phyloP scores from a whole-genome alignment of 176 grass and related monocot species.

The Raddia guianensis region DNA sequence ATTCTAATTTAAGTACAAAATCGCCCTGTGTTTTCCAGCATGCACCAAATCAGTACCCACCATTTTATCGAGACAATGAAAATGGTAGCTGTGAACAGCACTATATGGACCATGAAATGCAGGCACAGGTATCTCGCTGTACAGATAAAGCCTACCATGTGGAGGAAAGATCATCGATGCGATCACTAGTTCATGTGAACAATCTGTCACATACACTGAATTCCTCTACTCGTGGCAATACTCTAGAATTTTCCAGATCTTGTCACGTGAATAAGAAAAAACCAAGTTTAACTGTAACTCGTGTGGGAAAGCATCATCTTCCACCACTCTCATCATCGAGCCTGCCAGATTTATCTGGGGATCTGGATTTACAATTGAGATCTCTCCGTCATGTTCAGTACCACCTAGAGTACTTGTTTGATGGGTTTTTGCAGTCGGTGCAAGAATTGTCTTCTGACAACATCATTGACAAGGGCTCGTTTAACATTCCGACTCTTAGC shows the following conservation, averaged over 20 bases:
- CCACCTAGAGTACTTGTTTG: constrained; percentile 59
- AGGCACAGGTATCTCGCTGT: constrained; percentile 5
- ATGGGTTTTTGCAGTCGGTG: constrained; percentile 48
- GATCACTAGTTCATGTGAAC: constrained; percentile 21
- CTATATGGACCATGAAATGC: constrained; percentile 17
- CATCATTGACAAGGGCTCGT: constrained; percentile 12
- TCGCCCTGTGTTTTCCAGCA: constrained; percentile 12
- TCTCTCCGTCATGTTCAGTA: constrained; percentile 67
- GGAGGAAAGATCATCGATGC: constrained; percentile 18
- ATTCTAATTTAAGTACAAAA: constrained; percentile 31
- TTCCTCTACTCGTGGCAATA: not conserved
- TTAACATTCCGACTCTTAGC: constrained; percentile 23
- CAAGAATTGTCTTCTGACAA: constrained; percentile 38
- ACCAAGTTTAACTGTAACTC: constrained; percentile 12
- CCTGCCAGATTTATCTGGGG: constrained; percentile 59
- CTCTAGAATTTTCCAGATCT: constrained; percentile 29
- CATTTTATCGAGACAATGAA: constrained; percentile 31
- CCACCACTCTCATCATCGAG: constrained; percentile 25
- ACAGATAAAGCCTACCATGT: not conserved
- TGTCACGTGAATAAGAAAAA: constrained; percentile 16
- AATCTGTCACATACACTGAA: constrained; percentile 21
- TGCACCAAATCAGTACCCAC: not conserved
- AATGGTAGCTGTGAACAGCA: constrained; percentile 26
- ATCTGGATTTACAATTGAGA: constrained; percentile 66
- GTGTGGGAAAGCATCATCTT: constrained; percentile 14